Conservation (phyloP, 345 rosid species). For the Gossypium sturtianum region DNA sequence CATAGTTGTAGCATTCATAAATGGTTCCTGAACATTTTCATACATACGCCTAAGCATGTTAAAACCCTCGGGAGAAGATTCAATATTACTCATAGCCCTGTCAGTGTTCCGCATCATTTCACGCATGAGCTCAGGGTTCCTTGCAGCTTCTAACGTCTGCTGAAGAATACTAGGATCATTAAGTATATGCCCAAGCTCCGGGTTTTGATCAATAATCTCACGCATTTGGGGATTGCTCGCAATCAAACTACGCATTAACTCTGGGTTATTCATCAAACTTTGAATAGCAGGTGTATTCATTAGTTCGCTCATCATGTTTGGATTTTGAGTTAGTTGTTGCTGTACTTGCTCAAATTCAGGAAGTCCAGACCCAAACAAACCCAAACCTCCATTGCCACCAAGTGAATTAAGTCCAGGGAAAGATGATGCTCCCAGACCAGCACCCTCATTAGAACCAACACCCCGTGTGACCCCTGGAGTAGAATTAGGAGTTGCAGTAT, state of each 20-base stretch:
- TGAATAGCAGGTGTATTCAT: slow-evolving; percentile 83
- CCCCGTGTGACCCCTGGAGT: slow-evolving; percentile 46
- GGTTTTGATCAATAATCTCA: slow-evolving; percentile 85
- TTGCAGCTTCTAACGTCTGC: slow-evolving; percentile 76
- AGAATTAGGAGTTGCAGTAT: slow-evolving; percentile 35
- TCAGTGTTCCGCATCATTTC: slow-evolving; percentile 90
- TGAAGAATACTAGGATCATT: slow-evolving; percentile 79
- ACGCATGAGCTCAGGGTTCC: slow-evolving; percentile 93
- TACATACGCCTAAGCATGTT: slow-evolving; percentile 92
- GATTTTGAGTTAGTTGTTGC: slow-evolving; percentile 74
- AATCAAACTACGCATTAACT: slow-evolving; percentile 67
- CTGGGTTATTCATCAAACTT: slow-evolving; percentile 81
- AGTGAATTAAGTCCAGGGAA: slow-evolving; percentile 67
- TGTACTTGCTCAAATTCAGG: slow-evolving; percentile 78
- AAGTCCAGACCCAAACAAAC: slow-evolving; percentile 60
- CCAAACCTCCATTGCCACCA: slow-evolving; percentile 50
- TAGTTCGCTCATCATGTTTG: slow-evolving; percentile 75
- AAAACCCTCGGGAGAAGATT: slow-evolving; percentile 84
- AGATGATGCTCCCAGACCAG: slow-evolving; percentile 54
- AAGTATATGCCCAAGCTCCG: slow-evolving; percentile 81
- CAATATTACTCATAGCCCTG: slow-evolving; percentile 87
- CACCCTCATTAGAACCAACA: slow-evolving; percentile 52
- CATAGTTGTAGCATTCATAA: slow-evolving; percentile 75
- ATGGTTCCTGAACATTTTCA: slow-evolving; percentile 85
- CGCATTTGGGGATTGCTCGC: slow-evolving; percentile 92